Evolutionary conservation across 2,329 filamentous ascomycete genomes (phyloP).

Genomic region (Sporothrix brasiliensis): DNA sequence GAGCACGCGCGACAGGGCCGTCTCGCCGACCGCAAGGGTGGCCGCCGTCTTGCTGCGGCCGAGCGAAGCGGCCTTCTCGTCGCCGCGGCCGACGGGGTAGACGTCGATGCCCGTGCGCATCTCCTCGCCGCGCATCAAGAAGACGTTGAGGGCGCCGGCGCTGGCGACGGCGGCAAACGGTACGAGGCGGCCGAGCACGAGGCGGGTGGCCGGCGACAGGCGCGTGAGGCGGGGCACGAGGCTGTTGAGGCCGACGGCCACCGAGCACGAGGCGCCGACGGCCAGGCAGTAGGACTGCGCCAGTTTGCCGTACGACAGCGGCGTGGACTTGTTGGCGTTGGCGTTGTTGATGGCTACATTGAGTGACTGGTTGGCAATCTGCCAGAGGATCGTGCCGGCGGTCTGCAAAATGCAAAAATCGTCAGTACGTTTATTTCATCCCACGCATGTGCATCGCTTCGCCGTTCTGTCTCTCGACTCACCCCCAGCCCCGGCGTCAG

Average conservation of each 20-base stretch:
- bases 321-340: slow-evolving; percentile 97
- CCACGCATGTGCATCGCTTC: no score
- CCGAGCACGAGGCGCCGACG: slow-evolving; percentile 89
- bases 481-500: slow-evolving; percentile 83
- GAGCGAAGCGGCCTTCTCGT: slow-evolving; percentile 67
- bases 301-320: slow-evolving; percentile 77
- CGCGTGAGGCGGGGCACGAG: slow-evolving; percentile 81
- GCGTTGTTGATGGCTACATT: slow-evolving; percentile 98
- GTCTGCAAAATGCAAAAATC: slow-evolving; percentile 53
- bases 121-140: slow-evolving; percentile 96
- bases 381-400: slow-evolving; percentile 86
- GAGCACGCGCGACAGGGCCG: slow-evolving; percentile 84
- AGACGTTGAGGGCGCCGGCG: slow-evolving; percentile 90
- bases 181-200: slow-evolving; percentile 81
- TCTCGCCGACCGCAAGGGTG: slow-evolving; percentile 87
- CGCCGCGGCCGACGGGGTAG: slow-evolving; percentile 64
- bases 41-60: slow-evolving; percentile 89
- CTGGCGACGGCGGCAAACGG: slow-evolving; percentile 94
- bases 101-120: slow-evolving; percentile 92
- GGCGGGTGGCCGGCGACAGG: slow-evolving; percentile 72
- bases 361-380: slow-evolving; percentile 93
- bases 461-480: slow-evolving; percentile 35
- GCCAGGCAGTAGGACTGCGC: slow-evolving; percentile 89
- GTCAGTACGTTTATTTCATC: slow-evolving; percentile 51
- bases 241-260: slow-evolving; percentile 88